A percentile compares a stretch with the other conserved stretches of the same genome.
These are phyloP conservation scores for Mrakia gelida DNA, from an alignment of 768 basidiomycete species.

Conservation along the genomic window DNA sequence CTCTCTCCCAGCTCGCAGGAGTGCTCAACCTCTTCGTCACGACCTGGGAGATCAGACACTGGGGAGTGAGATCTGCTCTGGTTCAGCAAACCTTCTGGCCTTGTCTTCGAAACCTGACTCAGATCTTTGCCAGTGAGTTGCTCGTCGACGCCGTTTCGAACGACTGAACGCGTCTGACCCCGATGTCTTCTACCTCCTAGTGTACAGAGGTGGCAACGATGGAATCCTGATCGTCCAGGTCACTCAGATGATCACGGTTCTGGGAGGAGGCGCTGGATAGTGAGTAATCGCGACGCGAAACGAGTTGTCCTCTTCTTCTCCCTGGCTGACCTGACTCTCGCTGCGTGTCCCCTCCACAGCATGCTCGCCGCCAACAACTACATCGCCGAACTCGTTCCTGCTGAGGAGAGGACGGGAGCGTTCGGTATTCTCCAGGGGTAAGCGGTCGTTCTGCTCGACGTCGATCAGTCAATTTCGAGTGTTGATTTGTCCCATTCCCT, in stretches of 20 bases:
- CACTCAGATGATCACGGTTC: constrained; percentile 42
- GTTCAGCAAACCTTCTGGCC: constrained; percentile 36
- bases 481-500: too few relatives aligned
- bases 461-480: neutral
- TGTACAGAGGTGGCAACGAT: constrained; percentile 34
- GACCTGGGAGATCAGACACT: constrained; percentile 35
- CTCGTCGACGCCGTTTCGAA: neutral
- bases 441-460: too few relatives aligned
- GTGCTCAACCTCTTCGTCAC: constrained; percentile 40
- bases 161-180: neutral
- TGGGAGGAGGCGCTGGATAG: constrained; percentile 43
- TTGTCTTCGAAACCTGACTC: constrained; percentile 38
- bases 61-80: constrained; percentile 34
- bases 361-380: constrained; percentile 42
- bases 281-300: too few relatives aligned
- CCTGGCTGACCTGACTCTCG: too few relatives aligned
- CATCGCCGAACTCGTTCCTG: constrained; percentile 35
- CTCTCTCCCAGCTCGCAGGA: constrained; percentile 27
- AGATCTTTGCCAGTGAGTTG: constrained; percentile 35
- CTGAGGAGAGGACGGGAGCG: constrained; percentile 39
- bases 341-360: neutral
- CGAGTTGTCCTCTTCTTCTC: neutral
- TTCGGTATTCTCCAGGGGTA: constrained; percentile 41
- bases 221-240: constrained; percentile 39
- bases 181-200: neutral